Conservation (phyloP, 2,329 filamentous ascomycete species). For the Bimuria novae-zelandiae region DNA sequence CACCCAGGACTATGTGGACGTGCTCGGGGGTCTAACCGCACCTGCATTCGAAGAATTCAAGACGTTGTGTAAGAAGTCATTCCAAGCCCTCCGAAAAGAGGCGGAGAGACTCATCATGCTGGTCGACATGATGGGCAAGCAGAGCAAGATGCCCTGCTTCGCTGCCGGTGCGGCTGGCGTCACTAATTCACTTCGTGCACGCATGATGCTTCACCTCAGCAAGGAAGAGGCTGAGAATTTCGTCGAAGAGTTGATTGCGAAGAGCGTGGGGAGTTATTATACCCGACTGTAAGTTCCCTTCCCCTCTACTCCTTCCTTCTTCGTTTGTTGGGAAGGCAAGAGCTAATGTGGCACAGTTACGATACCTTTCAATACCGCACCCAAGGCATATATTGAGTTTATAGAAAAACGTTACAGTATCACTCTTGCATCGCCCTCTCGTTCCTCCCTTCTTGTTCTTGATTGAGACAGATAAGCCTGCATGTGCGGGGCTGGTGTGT, state of each 20-base stretch:
- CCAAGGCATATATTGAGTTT: conserved; percentile 76
- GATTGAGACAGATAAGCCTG: no score
- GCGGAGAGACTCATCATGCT: conserved; percentile 82
- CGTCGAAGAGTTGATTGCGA: conserved; percentile 80
- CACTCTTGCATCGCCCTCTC: no score
- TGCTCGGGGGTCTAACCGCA: conserved; percentile 73
- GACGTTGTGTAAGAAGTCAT: conserved; percentile 78
- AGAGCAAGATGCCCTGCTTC: conserved; percentile 83
- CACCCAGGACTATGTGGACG: conserved; percentile 83
- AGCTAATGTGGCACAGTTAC: conserved; percentile 59
- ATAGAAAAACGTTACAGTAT: no score
- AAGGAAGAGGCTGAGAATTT: conserved; percentile 80
- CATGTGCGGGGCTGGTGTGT: no score
- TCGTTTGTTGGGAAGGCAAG: no score
- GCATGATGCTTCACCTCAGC: conserved; percentile 82
- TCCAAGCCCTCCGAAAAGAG: conserved; percentile 77
- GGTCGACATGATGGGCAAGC: conserved; percentile 81
- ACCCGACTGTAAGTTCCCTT: conserved; percentile 70
- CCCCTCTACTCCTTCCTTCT: background rate
- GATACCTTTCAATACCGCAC: conserved; percentile 88
- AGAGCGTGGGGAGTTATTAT: conserved; percentile 85
- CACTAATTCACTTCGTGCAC: conserved; percentile 69
- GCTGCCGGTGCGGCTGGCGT: conserved; percentile 73
- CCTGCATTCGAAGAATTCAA: conserved; percentile 77
- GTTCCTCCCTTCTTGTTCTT: no score